Conservation (phyloP, 1,284 basidiomycete species). For the Austropuccinia psidii region DNA sequence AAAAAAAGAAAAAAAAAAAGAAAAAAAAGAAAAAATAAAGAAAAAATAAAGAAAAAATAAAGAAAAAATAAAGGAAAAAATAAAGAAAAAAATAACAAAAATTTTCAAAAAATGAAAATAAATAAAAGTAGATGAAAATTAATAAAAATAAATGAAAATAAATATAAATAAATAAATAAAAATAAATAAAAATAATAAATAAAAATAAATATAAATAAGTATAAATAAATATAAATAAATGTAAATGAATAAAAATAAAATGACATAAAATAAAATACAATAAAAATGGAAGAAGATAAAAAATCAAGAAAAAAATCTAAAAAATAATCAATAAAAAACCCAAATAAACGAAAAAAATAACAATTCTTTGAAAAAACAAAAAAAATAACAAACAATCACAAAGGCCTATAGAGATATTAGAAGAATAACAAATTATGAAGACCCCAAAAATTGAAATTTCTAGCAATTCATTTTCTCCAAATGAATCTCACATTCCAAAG, state of each 20-base stretch:
- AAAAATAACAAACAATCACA: background rate
- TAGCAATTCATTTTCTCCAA: too few species aligned
- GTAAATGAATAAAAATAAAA: background rate
- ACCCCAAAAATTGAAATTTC: too few species aligned
- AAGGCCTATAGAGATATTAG: too few species aligned
- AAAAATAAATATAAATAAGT: background rate
- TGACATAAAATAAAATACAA: background rate
- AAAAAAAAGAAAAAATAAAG: background rate
- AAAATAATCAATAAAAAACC: background rate
- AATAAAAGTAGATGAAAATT: background rate
- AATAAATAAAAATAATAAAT: background rate
- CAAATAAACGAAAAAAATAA: background rate
- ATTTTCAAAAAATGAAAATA: background rate
- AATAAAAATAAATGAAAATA: background rate
- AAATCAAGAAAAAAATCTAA: background rate
- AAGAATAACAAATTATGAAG: too few species aligned
- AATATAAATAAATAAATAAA: background rate
- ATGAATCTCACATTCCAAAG: too few species aligned
- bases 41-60: background rate
- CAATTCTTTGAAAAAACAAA: background rate
- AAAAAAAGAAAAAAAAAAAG: background rate
- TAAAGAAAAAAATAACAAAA: background rate
- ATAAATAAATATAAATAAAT: background rate
- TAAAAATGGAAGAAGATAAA: background rate
- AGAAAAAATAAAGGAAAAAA: background rate